Conservation (phyloP, 371 early-diverging fungal genomes). For the Syncephalis plumigaleata region DNA sequence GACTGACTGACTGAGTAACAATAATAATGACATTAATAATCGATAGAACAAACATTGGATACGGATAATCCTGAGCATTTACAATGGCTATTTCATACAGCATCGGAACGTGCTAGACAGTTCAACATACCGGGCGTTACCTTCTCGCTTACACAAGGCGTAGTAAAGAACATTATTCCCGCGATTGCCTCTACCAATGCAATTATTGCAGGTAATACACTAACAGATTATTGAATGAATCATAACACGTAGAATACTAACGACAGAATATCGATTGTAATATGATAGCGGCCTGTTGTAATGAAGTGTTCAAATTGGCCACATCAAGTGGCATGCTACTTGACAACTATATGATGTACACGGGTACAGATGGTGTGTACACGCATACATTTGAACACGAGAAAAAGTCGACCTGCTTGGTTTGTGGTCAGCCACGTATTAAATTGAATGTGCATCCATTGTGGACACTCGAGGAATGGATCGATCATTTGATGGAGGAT, state of each 20-base stretch:
- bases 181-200: constrained; percentile 65
- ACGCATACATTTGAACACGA: constrained; percentile 78
- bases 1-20: neutral
- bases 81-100: constrained; percentile 65
- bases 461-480: constrained; percentile 41
- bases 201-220: constrained; percentile 27
- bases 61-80: constrained; percentile 86
- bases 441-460: constrained; percentile 20
- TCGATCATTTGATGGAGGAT: constrained; percentile 53
- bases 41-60: constrained; percentile 55
- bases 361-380: constrained; percentile 78
- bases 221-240: too few species aligned
- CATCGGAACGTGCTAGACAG: constrained; percentile 48
- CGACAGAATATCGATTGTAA: too few species aligned
- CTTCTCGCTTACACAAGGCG: constrained; percentile 85
- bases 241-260: too few species aligned
- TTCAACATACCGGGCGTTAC: constrained; percentile 82
- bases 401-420: constrained; percentile 75
- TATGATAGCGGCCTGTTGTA: constrained; percentile 70
- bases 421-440: constrained; percentile 50
- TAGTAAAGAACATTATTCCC: constrained; percentile 71
- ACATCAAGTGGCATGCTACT: constrained; percentile 54
- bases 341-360: constrained; percentile 93
- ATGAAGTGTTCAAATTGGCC: constrained; percentile 85
- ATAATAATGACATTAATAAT: neutral